A percentile compares a stretch with the other conserved stretches of the same genome.
phyloP scores from a whole-genome alignment of 1,284 basidiomycete genomes.

The Taiwanofungus camphoratus region DNA sequence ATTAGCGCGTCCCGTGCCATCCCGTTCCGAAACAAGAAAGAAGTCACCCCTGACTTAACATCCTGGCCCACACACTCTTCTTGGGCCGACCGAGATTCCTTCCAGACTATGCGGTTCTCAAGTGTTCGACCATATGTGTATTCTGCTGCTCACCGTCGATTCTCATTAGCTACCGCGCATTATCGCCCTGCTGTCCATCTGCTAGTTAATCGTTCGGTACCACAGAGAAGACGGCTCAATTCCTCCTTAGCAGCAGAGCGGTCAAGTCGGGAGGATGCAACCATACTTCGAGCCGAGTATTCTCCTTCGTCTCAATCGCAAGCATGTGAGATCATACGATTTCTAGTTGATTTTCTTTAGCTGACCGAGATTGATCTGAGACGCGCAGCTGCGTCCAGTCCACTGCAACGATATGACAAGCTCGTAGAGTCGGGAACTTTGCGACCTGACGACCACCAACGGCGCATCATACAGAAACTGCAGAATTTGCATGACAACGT shows the following conservation, averaged over 20 bases:
- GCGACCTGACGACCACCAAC: slow-evolving; percentile 79
- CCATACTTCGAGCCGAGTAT: not conserved
- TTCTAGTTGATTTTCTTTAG: not conserved
- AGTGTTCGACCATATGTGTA: slow-evolving; percentile 9
- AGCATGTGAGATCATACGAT: not conserved
- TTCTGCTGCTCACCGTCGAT: slow-evolving; percentile 9
- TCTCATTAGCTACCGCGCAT: slow-evolving; percentile 7
- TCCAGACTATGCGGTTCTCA: slow-evolving; percentile 11
- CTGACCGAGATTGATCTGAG: not conserved
- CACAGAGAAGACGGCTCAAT: slow-evolving; percentile 13
- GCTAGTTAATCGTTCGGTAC: slow-evolving; percentile 7
- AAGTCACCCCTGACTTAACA: no score
- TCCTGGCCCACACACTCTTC: not conserved
- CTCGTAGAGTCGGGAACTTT: slow-evolving; percentile 72
- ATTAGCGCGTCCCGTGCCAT: no score
- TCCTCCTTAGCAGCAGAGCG: slow-evolving; percentile 13
- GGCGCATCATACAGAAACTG: slow-evolving; percentile 76
- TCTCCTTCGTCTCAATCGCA: not conserved
- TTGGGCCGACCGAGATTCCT: not conserved
- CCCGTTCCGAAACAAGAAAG: no score
- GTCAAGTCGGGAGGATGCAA: not conserved
- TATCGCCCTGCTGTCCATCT: slow-evolving; percentile 12
- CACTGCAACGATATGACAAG: slow-evolving; percentile 67
- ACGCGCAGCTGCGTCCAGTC: slow-evolving; percentile 30
- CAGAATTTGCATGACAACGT: slow-evolving; percentile 79